Evolutionary conservation across 2,329 filamentous ascomycete genomes (phyloP), one percentile per base, ranked within the genome.

Genomic region (Ophiostoma ulmi): DNA sequence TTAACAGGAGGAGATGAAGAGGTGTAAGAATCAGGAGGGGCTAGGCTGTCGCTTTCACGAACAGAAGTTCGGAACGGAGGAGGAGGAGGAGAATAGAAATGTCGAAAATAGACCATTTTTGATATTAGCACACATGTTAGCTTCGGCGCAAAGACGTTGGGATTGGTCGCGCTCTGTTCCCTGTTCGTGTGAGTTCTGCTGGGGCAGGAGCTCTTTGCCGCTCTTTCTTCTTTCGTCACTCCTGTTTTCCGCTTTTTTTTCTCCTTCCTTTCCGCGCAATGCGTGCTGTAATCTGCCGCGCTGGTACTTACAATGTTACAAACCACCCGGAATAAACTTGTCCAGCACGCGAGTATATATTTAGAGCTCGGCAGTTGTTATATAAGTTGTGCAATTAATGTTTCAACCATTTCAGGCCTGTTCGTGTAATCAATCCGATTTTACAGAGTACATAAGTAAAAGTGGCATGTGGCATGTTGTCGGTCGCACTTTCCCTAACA

Each of bases 141-240:
- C 67, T 71, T 67, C 67, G 67, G 70, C 36, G 61, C 11, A 44
- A 38, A n/a, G 48, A 31, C 70, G 67, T 61, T 66, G 41, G 55
- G 63, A 68, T 68, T 67, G 66, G 70, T 64, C 66, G 66, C 35
- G 39, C 58, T 58, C 31, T 63, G 65, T 35, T 41, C 65, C 39
- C 65, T 52, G 26, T 64, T 67, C 44, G 44, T 48, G 17, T 48
- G 44, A 20, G 5, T 48, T 58, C 48, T 58, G 64, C 39, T 64
- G n/a, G 63, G 44, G 63, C 35, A 38, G 61, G 31, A 55, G 61
- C 63, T 66, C 22, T 35, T 26, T 68, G 38, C 35, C 22, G 14
- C 44, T 61, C 66, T 68, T 36, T 26, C 52, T 26, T 48, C 8
- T 61, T 68, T 48, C 26, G 35, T 44, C 61, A 39, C n/a, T 65